These are phyloP conservation scores for Hypoxylon sp. DNA, from an alignment of 2,329 filamentous ascomycete species.

Conservation along the genomic window DNA sequence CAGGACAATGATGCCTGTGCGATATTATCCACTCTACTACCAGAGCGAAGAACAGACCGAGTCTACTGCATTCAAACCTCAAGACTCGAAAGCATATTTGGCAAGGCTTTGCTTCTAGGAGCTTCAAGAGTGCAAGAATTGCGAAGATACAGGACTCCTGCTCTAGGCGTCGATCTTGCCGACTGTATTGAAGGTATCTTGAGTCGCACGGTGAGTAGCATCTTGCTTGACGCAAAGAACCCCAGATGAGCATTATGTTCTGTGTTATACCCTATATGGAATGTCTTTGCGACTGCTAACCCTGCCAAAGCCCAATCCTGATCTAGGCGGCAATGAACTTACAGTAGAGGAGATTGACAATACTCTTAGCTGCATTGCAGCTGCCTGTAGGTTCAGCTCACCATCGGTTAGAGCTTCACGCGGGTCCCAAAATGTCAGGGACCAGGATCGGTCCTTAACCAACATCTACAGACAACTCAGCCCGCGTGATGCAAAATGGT, in stretches of 20 bases:
- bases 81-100: constrained; percentile 76
- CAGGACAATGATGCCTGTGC: constrained; percentile 71
- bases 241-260: background rate
- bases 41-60: constrained; percentile 81
- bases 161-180: constrained; percentile 75
- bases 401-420: constrained; percentile 66
- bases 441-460: constrained; percentile 65
- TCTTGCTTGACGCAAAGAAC: constrained; percentile 2
- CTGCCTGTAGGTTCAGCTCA: constrained; percentile 79
- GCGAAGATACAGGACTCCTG: constrained; percentile 71
- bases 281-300: constrained; percentile 9
- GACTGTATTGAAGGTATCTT: constrained; percentile 78
- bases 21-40: constrained; percentile 81
- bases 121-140: constrained; percentile 73
- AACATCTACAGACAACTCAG: constrained; percentile 71
- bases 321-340: constrained; percentile 60
- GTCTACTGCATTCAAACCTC: constrained; percentile 79
- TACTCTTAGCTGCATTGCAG: constrained; percentile 76
- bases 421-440: constrained; percentile 43
- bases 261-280: background rate
- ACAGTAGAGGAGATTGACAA: constrained; percentile 81
- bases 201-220: constrained; percentile 67
- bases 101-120: constrained; percentile 75
- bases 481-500: constrained; percentile 86
- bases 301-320: constrained; percentile 63